These are phyloP conservation scores for Hypoxylon sp. DNA, from an alignment of 2,329 filamentous ascomycete genomes.

Conservation along the genomic window DNA sequence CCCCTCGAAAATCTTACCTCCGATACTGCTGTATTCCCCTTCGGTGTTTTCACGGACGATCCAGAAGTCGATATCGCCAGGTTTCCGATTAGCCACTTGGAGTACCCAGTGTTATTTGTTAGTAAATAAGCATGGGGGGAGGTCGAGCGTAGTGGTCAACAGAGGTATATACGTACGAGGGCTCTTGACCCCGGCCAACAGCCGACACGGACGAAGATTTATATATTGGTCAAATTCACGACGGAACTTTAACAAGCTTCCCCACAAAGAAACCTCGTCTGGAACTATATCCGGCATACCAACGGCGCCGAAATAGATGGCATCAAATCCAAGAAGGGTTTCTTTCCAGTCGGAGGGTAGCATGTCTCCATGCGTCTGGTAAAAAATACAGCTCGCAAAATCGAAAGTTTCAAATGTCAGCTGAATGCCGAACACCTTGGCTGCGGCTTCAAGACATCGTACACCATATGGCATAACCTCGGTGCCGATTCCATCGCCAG, in stretches of 20 bases:
- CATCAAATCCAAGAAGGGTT: slow-evolving; percentile 66
- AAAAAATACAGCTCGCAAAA: slow-evolving; percentile 72
- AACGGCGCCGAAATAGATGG: slow-evolving; percentile 74
- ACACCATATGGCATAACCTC: slow-evolving; percentile 73
- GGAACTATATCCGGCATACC: slow-evolving; percentile 64
- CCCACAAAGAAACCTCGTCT: slow-evolving; percentile 74
- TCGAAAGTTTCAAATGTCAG: slow-evolving; percentile 69
- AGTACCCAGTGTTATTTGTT: neutral
- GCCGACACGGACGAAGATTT: slow-evolving; percentile 70
- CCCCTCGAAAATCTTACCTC: slow-evolving; percentile 66
- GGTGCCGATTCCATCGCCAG: slow-evolving; percentile 74
- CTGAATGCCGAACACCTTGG: slow-evolving; percentile 58
- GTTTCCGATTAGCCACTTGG: slow-evolving; percentile 55
- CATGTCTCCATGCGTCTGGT: slow-evolving; percentile 53
- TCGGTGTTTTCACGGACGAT: slow-evolving; percentile 72
- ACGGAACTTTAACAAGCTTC: slow-evolving; percentile 71
- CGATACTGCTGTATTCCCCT: slow-evolving; percentile 70
- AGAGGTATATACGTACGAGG: slow-evolving; percentile 49
- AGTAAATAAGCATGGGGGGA: neutral
- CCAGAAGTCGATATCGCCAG: slow-evolving; percentile 70
- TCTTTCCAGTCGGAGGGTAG: slow-evolving; percentile 58
- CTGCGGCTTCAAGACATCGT: slow-evolving; percentile 63
- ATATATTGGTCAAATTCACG: slow-evolving; percentile 74
- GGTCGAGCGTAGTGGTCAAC: neutral
- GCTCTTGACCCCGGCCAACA: slow-evolving; percentile 67